Evolutionary conservation across 2,329 filamentous ascomycete genomes (phyloP).

Genomic region (Aspergillus piperis): DNA sequence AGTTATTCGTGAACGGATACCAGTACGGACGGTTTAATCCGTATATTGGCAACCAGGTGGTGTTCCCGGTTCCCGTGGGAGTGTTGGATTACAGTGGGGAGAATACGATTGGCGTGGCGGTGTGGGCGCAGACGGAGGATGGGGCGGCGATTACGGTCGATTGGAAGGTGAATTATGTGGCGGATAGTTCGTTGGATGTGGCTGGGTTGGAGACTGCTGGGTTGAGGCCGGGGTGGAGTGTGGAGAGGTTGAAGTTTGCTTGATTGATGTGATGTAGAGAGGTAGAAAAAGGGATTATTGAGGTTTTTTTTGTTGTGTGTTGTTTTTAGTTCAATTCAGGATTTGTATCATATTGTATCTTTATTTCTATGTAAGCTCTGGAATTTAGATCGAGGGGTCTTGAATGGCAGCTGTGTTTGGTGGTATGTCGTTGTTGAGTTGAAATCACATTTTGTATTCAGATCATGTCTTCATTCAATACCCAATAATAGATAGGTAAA

Average conservation of each 20-base stretch:
- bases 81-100: slow-evolving; percentile 60
- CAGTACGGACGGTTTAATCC: slow-evolving; percentile 64
- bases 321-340: too few relatives aligned
- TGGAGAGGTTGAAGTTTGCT: slow-evolving; percentile 40
- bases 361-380: too few relatives aligned
- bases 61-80: slow-evolving; percentile 62
- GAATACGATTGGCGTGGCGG: slow-evolving; percentile 59
- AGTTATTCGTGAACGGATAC: slow-evolving; percentile 66
- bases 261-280: slow-evolving; percentile 4
- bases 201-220: slow-evolving; percentile 48
- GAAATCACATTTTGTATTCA: background rate
- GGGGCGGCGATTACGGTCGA: slow-evolving; percentile 54
- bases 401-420: background rate
- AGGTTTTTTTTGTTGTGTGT: too few relatives aligned
- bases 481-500: background rate
- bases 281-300: too few relatives aligned
- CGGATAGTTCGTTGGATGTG: slow-evolving; percentile 56
- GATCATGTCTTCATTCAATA: background rate
- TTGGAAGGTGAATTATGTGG: slow-evolving; percentile 57
- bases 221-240: slow-evolving; percentile 55
- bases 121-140: slow-evolving; percentile 61
- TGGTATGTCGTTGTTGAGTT: background rate
- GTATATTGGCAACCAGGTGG: slow-evolving; percentile 61
- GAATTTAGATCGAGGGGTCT: too few relatives aligned
- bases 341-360: too few relatives aligned